Conservation (phyloP, 805 yeast species). For the Ogataea philodendri region DNA sequence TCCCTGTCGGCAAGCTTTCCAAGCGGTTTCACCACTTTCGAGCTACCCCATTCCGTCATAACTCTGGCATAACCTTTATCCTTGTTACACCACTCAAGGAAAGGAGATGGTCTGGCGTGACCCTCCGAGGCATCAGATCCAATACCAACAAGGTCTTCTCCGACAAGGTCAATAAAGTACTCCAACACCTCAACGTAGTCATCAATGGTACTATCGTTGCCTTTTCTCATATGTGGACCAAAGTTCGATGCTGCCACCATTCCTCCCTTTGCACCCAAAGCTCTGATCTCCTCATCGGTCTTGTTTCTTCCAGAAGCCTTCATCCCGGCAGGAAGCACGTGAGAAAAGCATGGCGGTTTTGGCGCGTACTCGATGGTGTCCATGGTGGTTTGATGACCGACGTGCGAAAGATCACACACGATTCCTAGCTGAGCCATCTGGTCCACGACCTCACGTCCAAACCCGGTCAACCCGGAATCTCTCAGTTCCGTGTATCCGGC, state of each 20-base stretch:
- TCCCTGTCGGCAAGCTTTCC: conserved; percentile 23
- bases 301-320: conserved; percentile 21
- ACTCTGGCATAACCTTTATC: conserved; percentile 23
- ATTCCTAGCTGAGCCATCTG: conserved; percentile 52
- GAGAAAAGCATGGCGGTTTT: conserved; percentile 32
- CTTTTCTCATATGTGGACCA: conserved; percentile 23
- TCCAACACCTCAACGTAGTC: conserved; percentile 45
- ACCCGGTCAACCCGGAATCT: conserved; percentile 40
- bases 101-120: conserved; percentile 23
- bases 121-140: conserved; percentile 43
- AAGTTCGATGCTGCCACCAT: conserved; percentile 23
- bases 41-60: conserved; percentile 25
- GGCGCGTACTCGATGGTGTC: conserved; percentile 34
- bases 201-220: conserved; percentile 37
- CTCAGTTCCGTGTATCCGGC: conserved; percentile 24
- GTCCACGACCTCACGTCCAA: conserved; percentile 38
- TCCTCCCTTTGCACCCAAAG: conserved; percentile 22
- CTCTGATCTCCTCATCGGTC: conserved; percentile 22
- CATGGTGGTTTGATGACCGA: conserved; percentile 44
- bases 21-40: conserved; percentile 21
- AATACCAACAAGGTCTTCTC: conserved; percentile 50
- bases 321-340: conserved; percentile 21
- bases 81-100: conserved; percentile 22
- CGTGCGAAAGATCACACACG: conserved; percentile 50
- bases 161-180: conserved; percentile 40